Evolutionary conservation across 1,284 basidiomycete species (phyloP).

Genomic region (Cutaneotrichosporon cutaneum): DNA sequence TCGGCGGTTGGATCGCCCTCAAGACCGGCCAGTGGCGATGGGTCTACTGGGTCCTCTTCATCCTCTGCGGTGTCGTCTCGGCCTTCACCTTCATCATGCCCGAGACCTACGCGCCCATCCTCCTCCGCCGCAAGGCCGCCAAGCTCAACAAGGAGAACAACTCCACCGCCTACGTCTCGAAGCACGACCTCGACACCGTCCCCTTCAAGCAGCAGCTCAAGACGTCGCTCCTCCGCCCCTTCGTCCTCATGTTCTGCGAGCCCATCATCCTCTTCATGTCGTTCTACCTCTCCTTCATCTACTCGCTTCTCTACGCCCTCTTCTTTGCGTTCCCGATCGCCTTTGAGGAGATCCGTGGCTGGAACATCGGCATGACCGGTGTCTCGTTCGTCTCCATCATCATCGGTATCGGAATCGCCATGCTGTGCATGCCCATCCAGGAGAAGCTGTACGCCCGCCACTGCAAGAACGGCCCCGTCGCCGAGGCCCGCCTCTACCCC

Average conservation of each 20-base stretch:
- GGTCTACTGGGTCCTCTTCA: conserved; percentile 55
- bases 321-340: conserved; percentile 52
- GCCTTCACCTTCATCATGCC: conserved; percentile 42
- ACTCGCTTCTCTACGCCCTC: conserved; percentile 49
- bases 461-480: conserved; percentile 27
- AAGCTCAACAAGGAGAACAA: conserved; percentile 51
- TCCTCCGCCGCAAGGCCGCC: conserved; percentile 47
- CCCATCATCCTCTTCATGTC: conserved; percentile 54
- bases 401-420: conserved; percentile 42
- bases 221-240: conserved; percentile 50
- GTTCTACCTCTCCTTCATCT: conserved; percentile 56
- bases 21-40: conserved; percentile 51
- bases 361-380: conserved; percentile 47
- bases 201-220: conserved; percentile 45
- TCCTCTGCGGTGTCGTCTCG: conserved; percentile 46
- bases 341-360: conserved; percentile 50
- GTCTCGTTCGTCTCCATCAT: conserved; percentile 49
- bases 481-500: conserved; percentile 41
- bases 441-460: conserved; percentile 41
- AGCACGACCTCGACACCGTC: conserved; percentile 42
- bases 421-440: conserved; percentile 39
- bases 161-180: conserved; percentile 44
- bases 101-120: conserved; percentile 51
- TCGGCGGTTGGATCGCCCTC: conserved; percentile 50
- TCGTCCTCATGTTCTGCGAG: conserved; percentile 53